phyloP scores from a whole-genome alignment of 1,284 basidiomycete genomes.

The Apiotrichum gamsii region DNA sequence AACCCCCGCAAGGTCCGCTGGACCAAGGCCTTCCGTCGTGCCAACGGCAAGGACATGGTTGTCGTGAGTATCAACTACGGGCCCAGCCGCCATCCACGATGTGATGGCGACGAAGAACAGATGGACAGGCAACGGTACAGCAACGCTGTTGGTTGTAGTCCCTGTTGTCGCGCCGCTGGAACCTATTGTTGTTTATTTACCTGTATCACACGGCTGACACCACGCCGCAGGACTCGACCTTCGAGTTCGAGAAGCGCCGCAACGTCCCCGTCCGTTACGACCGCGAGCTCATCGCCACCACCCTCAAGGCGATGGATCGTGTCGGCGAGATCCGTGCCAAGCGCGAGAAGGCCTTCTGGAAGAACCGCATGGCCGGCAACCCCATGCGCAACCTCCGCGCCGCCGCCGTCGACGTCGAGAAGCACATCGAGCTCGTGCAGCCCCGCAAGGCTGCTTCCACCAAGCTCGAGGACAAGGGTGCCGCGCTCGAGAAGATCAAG shows the following conservation, averaged over 20 bases:
- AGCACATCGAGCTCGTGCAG: conserved; percentile 62
- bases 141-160: no score
- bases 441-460: conserved; percentile 53
- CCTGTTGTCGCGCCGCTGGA: no score
- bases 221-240: conserved; percentile 76
- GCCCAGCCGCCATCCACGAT: no score
- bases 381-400: conserved; percentile 37
- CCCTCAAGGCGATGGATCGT: conserved; percentile 96
- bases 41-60: conserved; percentile 99
- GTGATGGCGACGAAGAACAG: no score
- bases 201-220: no score
- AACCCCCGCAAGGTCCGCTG: conserved; percentile 98
- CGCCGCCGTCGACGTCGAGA: conserved; percentile 53
- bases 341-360: conserved; percentile 96
- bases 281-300: conserved; percentile 85
- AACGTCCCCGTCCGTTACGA: conserved; percentile 98
- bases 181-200: no score
- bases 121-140: no score
- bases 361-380: conserved; percentile 78
- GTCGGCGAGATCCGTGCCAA: conserved; percentile 86
- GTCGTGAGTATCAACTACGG: conserved; percentile 66
- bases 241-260: conserved; percentile 98
- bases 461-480: conserved; percentile 33
- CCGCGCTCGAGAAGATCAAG: conserved; percentile 69
- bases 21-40: conserved; percentile 99